These are phyloP conservation scores for Calonectria fujianensis DNA, from an alignment of 2,329 filamentous ascomycete genomes.

Conservation along the genomic window DNA sequence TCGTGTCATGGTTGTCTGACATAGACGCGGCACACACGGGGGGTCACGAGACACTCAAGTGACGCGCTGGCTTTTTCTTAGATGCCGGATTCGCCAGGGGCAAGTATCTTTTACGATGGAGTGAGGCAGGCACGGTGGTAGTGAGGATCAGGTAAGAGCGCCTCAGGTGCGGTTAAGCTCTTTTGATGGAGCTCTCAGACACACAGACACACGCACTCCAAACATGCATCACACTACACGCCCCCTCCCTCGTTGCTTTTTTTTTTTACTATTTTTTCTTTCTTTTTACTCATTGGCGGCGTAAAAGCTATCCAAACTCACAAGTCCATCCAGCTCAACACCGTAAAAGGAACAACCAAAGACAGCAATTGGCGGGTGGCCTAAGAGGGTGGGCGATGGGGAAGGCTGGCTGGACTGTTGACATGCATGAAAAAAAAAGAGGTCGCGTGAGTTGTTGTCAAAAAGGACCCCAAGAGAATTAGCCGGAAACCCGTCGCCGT, in stretches of 20 bases:
- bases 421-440: constrained; percentile 27
- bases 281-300: background rate
- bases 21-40: background rate
- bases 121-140: background rate
- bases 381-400: background rate
- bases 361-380: background rate
- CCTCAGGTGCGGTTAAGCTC: constrained; percentile 1
- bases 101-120: background rate
- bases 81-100: background rate
- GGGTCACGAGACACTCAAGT: background rate
- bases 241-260: background rate
- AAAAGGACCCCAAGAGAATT: constrained; percentile 1
- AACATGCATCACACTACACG: background rate
- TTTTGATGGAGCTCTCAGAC: background rate
- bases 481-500: background rate
- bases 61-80: background rate
- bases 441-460: constrained; percentile 37
- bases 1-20: background rate
- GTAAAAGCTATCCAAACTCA: background rate
- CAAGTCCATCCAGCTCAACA: background rate
- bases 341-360: background rate
- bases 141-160: background rate
- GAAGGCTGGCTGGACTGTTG: background rate
- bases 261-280: background rate
- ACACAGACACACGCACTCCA: background rate